Percentiles rank a stretch among this genome's conserved stretches.
phyloP scores from a whole-genome alignment of 1,284 basidiomycete species.

The Phellinidium pouzarii region DNA sequence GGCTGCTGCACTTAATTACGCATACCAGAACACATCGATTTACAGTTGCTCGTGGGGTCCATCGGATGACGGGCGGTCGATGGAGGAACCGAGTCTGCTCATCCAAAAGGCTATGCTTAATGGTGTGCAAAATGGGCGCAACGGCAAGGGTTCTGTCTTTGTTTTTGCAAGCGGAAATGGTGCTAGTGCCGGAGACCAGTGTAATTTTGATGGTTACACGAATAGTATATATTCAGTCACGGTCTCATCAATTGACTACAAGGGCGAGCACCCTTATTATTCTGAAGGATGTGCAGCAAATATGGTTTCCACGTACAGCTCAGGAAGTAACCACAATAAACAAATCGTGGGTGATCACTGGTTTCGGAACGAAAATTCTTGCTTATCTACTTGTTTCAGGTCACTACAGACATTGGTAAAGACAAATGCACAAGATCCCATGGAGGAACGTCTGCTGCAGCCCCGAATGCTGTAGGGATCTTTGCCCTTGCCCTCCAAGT shows the following conservation, averaged over 20 bases:
- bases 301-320: constrained; percentile 93
- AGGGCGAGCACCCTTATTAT: constrained; percentile 93
- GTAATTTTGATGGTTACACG: constrained; percentile 99
- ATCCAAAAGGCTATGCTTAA: constrained; percentile 95
- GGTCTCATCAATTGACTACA: constrained; percentile 88
- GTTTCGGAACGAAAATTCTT: constrained; percentile 3
- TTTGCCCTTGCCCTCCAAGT: constrained; percentile 83
- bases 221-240: constrained; percentile 97
- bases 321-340: constrained; percentile 71
- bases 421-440: constrained; percentile 79
- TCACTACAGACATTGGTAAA: constrained; percentile 90
- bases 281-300: constrained; percentile 97
- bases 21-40: constrained; percentile 87
- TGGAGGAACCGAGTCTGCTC: constrained; percentile 91
- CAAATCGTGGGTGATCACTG: constrained; percentile 63
- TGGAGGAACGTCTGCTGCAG: constrained; percentile 99
- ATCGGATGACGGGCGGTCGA: constrained; percentile 89
- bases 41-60: constrained; percentile 99
- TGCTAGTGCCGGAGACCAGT: constrained; percentile 87
- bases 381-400: constrained; percentile 43
- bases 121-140: constrained; percentile 90
- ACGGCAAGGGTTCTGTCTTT: constrained; percentile 88
- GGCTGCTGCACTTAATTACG: constrained; percentile 91
- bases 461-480: constrained; percentile 90
- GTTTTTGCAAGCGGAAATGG: constrained; percentile 99